Evolutionary conservation across 805 yeast genomes (phyloP), one percentile per base, ranked within the genome.

Genomic region (Saturnispora quitensis): DNA sequence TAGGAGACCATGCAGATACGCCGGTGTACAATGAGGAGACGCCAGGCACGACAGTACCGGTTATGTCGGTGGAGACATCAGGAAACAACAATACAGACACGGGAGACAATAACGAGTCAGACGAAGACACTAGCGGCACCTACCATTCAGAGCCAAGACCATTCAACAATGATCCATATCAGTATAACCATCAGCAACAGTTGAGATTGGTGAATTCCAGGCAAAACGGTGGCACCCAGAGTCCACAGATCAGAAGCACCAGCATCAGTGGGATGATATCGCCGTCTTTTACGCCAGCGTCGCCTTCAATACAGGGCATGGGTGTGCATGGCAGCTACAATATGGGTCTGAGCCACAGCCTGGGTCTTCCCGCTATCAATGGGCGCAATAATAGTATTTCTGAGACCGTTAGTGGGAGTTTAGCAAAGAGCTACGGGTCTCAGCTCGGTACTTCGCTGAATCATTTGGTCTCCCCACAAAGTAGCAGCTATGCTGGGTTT

Each of bases 381-480:
- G 40, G 51, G 12, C 47, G 51, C 20, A 24, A 42, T 8, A 43
- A 43, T 18, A 49, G 51, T 27, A 27, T 49, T 12, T 36, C 49
- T 7, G 49, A 47, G 12, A 47, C 49, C 15, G 15, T 47, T 7
- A 38, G 47, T 20, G 51, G 51, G 8, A 40, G 50, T 22, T 33
- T 55, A 17, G 59, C 62, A 1, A 59, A 60, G 48, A 60, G 65
- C 49, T 63, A 62, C 47, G 59, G 66, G 2, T 62, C 64, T 3
- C 68, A 65, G 42, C 49, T 66, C 38, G 69, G 66, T 1, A 60
- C 65, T 1, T 63, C 69, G 0, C 53, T 68, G 35, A 65, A 61
- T 55, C 66, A 60, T 38, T 45, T 68, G 6, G 55, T 66, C 5
- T 68, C 72, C 3, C 72, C 72, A 2, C 61, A 61, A 13, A 65